Evolutionary conservation across 176 grass and related monocot genomes (phyloP).

Genomic region (Thinopyrum elongatum): DNA sequence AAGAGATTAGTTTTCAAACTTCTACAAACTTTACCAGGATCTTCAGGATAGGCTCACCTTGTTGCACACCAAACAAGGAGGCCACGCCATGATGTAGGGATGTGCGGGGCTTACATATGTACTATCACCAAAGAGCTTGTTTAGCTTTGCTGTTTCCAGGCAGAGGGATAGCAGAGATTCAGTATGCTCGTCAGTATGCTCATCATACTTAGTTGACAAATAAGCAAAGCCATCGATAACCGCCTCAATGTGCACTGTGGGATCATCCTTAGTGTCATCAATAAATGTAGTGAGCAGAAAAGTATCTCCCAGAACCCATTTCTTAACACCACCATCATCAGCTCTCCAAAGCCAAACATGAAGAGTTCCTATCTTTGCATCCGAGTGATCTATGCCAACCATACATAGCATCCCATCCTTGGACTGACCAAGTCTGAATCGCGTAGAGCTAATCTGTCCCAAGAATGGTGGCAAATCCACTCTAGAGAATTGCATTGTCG

Average conservation of each 20-base stretch:
- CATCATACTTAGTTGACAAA: not conserved
- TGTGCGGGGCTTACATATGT: not conserved
- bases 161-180: not conserved
- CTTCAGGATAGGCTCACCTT: not conserved
- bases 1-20: not conserved
- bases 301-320: not conserved
- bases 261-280: not conserved
- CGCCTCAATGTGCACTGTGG: not conserved
- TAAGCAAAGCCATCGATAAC: not conserved
- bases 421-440: not conserved
- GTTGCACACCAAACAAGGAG: not conserved
- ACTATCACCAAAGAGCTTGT: not conserved
- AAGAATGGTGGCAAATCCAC: not conserved
- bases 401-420: not conserved
- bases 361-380: not conserved
- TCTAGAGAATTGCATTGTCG: not conserved
- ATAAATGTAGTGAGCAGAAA: not conserved
- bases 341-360: not conserved
- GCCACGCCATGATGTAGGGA: conserved; percentile 4
- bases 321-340: not conserved
- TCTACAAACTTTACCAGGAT: not conserved
- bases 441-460: too few species aligned
- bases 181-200: not conserved
- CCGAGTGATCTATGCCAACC: not conserved
- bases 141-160: not conserved